Base-by-base conservation (phyloP, 345 rosid genomes). In the rapeseed (Brassica napus) region DNA sequence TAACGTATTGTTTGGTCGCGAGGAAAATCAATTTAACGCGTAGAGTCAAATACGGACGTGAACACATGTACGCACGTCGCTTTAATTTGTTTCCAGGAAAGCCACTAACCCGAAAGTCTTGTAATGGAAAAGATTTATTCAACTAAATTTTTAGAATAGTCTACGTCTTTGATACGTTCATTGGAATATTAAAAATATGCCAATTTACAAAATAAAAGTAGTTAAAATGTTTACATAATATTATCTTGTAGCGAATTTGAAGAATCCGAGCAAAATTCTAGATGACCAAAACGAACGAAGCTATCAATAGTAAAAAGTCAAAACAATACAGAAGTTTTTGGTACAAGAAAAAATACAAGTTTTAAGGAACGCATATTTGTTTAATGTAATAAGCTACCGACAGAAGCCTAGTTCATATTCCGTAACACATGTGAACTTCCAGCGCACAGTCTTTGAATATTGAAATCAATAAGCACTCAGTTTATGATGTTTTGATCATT, bases 21-120 rank as follows among this genome's bases (percentile, higher is more conserved):
- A 14, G n/a, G 55, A 14, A 49, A 49, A 49, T 1, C 55, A 14
- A 49, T 14, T 26, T 60, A 61, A 72, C 77, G 82, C 82, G 65
- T 67, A 47, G 82, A 60, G 74, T 47, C 30, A 34, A n/a, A 73
- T 11, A 58, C 24, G 34, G 34, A 79, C 70, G 70, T 79, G 82
- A 73, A 31, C 14, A 61, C 74, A 73, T 32, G 74, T 73, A 79
- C 21, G 78, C 82, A 79, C 74, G 82, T 73, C 4, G 70, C 82
- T 61, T 73, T 26, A 26, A 26, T 26, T 26, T 61, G 78, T 61
- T 79, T 68, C 31, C 78, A 73, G 74, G 78, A 26, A 79, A 73
- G 34, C 47, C 65, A 69, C 74, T 61, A 28, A 54, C 21, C 55
- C 21, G 15, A 73, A 73, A 39, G 44, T 44, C 54, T 39, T 67